These are phyloP conservation scores for Tylopilus felleus DNA, from an alignment of 768 basidiomycete species.

Conservation along the genomic window DNA sequence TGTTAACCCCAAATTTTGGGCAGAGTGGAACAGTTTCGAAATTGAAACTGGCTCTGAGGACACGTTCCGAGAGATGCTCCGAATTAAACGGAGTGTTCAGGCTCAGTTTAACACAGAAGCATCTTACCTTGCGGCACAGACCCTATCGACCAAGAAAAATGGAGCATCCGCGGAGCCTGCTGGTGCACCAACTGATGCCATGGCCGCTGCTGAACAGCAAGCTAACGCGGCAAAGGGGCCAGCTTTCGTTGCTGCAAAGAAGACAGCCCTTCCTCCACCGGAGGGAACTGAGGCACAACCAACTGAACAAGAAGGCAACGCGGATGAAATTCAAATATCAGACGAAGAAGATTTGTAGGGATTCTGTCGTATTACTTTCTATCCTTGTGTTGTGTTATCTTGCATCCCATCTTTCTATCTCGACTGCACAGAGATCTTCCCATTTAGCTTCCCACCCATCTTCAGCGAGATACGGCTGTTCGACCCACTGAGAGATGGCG, in stretches of 20 bases:
- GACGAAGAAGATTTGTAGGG: conserved; percentile 70
- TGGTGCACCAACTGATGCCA: conserved; percentile 60
- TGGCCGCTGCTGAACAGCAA: conserved; percentile 81
- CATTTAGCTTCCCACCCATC: conserved; percentile 67
- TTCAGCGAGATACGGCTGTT: conserved; percentile 65
- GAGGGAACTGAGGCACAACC: conserved; percentile 38
- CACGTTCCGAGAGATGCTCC: conserved; percentile 92
- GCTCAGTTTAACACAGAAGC: conserved; percentile 98
- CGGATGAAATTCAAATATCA: conserved; percentile 85
- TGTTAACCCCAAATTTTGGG: conserved; percentile 89
- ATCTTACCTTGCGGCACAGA: conserved; percentile 88
- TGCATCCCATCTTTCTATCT: conserved; percentile 68
- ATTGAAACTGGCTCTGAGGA: conserved; percentile 99
- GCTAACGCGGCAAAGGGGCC: conserved; percentile 54
- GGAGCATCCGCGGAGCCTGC: conserved; percentile 44
- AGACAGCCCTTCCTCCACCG: conserved; percentile 40
- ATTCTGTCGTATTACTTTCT: conserved; percentile 12
- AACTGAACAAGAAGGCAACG: conserved; percentile 43
- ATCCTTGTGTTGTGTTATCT: conserved; percentile 22
- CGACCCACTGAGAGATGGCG: conserved; percentile 62
- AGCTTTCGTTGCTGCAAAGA: conserved; percentile 76
- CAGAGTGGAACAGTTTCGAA: conserved; percentile 96
- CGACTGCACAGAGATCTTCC: conserved; percentile 77
- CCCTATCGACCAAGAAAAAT: conserved; percentile 65
- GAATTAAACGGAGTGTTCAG: conserved; percentile 97